Evolutionary conservation across 2,329 filamentous ascomycete species (phyloP).

Genomic region (Colletotrichum tropicicola): DNA sequence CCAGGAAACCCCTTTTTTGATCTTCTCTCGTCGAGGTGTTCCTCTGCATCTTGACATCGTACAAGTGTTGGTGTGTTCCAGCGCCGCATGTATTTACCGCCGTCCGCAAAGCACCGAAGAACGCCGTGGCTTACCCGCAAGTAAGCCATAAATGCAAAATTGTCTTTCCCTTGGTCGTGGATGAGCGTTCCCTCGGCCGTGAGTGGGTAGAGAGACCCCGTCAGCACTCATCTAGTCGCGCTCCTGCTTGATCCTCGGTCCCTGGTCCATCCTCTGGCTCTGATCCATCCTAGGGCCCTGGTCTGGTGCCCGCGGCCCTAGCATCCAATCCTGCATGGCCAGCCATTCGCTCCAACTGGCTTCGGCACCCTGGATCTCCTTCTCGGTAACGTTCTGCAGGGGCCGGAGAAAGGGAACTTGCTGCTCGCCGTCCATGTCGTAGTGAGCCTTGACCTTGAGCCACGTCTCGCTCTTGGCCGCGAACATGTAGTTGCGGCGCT

Average conservation of each 20-base stretch:
- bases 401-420: constrained; percentile 88
- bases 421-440: constrained; percentile 87
- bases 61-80: constrained; percentile 10
- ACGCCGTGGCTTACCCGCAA: constrained; percentile 5
- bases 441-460: constrained; percentile 88
- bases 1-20: not conserved
- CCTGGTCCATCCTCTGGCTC: not conserved
- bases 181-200: not conserved
- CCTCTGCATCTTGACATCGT: constrained; percentile 22
- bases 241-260: constrained; percentile 25
- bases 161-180: not conserved
- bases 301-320: constrained; percentile 78
- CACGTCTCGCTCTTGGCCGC: constrained; percentile 92
- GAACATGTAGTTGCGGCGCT: constrained; percentile 94
- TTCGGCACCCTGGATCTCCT: constrained; percentile 86
- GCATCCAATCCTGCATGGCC: constrained; percentile 98
- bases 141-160: constrained; percentile 7
- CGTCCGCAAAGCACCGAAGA: constrained; percentile 11
- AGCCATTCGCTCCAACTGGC: constrained; percentile 93
- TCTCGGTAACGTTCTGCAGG: constrained; percentile 77
- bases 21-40: not conserved
- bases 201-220: too few relatives aligned
- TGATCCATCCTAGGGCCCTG: not conserved
- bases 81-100: not conserved
- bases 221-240: not conserved